Percentiles rank a stretch among this genome's conserved stretches.
These are phyloP conservation scores for Rhizopus stolonifer DNA, from an alignment of 371 early-diverging fungal genomes.

Conservation along the genomic window DNA sequence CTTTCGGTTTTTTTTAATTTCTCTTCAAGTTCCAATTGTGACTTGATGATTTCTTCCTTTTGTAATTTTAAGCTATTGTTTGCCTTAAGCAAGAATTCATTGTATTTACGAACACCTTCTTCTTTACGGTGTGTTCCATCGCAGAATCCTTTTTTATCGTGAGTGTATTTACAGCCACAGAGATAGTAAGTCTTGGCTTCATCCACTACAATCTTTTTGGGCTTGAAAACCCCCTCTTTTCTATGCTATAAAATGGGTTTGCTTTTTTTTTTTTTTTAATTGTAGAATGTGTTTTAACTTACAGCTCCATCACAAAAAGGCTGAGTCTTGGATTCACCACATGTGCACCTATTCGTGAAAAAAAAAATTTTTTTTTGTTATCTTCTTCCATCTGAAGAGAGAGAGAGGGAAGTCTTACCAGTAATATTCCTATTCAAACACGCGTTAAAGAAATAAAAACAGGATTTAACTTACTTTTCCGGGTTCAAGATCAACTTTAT, in stretches of 20 bases:
- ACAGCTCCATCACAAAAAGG: slow-evolving; percentile 41
- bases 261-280: neutral
- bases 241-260: slow-evolving; percentile 10
- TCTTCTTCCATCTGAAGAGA: neutral
- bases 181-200: slow-evolving; percentile 33
- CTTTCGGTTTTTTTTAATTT: slow-evolving; percentile 18
- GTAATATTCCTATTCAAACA: slow-evolving; percentile 33
- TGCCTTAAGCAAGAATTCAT: slow-evolving; percentile 35
- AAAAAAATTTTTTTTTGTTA: neutral
- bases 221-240: slow-evolving; percentile 30
- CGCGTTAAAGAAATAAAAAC: neutral
- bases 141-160: slow-evolving; percentile 30
- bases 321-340: slow-evolving; percentile 39
- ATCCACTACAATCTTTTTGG: slow-evolving; percentile 37
- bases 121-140: slow-evolving; percentile 42
- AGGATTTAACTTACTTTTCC: slow-evolving; percentile 24
- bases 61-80: slow-evolving; percentile 29
- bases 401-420: slow-evolving; percentile 11
- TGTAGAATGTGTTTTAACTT: slow-evolving; percentile 16
- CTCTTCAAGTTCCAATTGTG: slow-evolving; percentile 2
- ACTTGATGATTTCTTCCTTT: slow-evolving; percentile 11
- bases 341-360: slow-evolving; percentile 24
- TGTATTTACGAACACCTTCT: slow-evolving; percentile 36
- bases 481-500: slow-evolving; percentile 33
- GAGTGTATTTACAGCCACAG: slow-evolving; percentile 38